Conservation (phyloP, 2,329 filamentous ascomycete genomes). For the Scedosporium dehoogii region DNA sequence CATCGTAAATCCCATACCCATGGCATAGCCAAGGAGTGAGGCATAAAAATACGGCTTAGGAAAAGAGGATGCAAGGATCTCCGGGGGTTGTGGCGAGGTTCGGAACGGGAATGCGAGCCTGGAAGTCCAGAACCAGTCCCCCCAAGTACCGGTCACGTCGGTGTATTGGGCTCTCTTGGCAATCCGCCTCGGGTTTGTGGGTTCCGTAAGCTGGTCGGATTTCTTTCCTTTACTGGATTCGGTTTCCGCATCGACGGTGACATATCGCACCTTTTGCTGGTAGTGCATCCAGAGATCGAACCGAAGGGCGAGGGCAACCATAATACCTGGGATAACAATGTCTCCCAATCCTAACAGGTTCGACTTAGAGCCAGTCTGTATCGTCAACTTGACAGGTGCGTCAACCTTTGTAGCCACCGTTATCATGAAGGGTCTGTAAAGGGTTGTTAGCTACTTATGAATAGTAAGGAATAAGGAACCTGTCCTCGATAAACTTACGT, state of each 20-base stretch:
- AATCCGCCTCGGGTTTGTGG: conserved; percentile 21
- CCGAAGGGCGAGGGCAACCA: conserved; percentile 79
- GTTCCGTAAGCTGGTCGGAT: conserved; percentile 14
- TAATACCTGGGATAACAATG: conserved; percentile 83
- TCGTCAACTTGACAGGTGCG: conserved; percentile 85
- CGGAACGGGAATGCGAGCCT: not conserved
- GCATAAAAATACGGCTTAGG: conserved; percentile 79
- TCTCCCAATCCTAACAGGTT: conserved; percentile 92
- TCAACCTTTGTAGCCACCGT: conserved; percentile 83
- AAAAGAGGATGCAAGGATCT: conserved; percentile 37
- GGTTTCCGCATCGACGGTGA: conserved; percentile 24
- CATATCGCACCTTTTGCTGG: conserved; percentile 49
- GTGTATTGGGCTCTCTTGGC: conserved; percentile 15
- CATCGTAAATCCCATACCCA: conserved; percentile 70
- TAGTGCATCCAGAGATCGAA: conserved; percentile 87
- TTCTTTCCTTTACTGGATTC: conserved; percentile 11
- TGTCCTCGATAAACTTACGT: conserved; percentile 40
- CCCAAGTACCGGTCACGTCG: conserved; percentile 47
- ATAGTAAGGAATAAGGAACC: too few relatives aligned
- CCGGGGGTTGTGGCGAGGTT: not conserved
- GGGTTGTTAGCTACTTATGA: conserved; percentile 12
- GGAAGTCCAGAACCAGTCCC: conserved; percentile 69
- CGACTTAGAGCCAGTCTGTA: conserved; percentile 53
- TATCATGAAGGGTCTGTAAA: conserved; percentile 62
- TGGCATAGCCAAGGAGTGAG: conserved; percentile 63